Percentiles rank a stretch among this genome's conserved stretches.
Evolutionary conservation across 176 grass and related monocot genomes (phyloP).

Genomic region (Hsuehochloa calcarea): DNA sequence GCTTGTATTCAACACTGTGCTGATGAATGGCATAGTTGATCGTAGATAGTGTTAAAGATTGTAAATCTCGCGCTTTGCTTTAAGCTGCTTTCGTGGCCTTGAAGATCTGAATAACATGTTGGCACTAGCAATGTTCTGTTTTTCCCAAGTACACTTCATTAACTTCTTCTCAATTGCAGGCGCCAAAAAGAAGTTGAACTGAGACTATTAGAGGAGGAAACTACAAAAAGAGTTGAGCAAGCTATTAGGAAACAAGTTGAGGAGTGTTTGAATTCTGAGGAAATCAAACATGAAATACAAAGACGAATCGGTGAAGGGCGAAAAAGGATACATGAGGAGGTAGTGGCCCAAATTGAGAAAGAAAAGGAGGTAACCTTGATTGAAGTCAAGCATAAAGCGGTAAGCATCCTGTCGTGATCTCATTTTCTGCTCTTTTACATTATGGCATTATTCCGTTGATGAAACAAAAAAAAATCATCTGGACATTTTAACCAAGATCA

Average conservation of each 20-base stretch:
- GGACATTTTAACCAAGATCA: not conserved
- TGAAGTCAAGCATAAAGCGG: slow-evolving; percentile 71
- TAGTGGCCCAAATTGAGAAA: slow-evolving; percentile 75
- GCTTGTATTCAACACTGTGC: slow-evolving; percentile 63
- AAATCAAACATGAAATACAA: slow-evolving; percentile 95
- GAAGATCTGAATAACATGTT: slow-evolving; percentile 24
- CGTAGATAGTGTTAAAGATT: slow-evolving; percentile 42
- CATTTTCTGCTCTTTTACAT: not conserved
- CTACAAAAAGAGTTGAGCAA: slow-evolving; percentile 87
- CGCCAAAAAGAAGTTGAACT: slow-evolving; percentile 96
- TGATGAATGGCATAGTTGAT: slow-evolving; percentile 51
- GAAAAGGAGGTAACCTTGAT: slow-evolving; percentile 77
- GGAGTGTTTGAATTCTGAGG: slow-evolving; percentile 82
- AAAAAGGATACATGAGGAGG: slow-evolving; percentile 76
- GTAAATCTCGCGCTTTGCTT: slow-evolving; percentile 36
- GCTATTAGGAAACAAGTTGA: slow-evolving; percentile 90
- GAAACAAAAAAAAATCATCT: not conserved
- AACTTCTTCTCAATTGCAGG: slow-evolving; percentile 58
- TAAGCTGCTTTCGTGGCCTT: slow-evolving; percentile 44
- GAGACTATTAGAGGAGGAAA: slow-evolving; percentile 93
- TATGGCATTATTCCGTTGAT: not conserved
- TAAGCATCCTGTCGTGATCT: slow-evolving; percentile 29
- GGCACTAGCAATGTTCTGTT: not conserved
- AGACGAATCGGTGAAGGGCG: slow-evolving; percentile 79
- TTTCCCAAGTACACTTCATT: slow-evolving; percentile 33